Evolutionary conservation across 192 early-diverging fungal species (phyloP), one percentile per base, ranked within the genome.

Genomic region (Coemansia umbellata): DNA sequence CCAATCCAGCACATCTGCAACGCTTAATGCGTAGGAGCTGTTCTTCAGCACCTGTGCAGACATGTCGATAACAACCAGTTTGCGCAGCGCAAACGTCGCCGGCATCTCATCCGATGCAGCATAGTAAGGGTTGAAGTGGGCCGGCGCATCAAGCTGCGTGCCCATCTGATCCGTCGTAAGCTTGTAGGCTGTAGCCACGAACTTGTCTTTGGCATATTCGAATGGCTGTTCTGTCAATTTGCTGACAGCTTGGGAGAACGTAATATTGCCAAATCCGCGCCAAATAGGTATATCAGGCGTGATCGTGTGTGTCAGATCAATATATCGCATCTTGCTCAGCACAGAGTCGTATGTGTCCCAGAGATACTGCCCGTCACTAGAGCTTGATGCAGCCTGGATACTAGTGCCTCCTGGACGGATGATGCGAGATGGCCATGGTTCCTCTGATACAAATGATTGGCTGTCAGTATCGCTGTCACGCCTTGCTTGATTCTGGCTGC

Each of bases 141-240:
- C 72, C 7, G 78, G 78, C 23, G 78, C 62, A 17, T 80, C 78
- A 37, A 80, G 64, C 51, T 80, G 78, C 42, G 78, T 76, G 51
- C 78, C 78, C 64, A 75, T 59, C 64, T 80, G 78, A 42, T 79
- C 78, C 4, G 78, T 79, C 5, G 71, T 75, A 55, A 79, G 65
- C 50, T 47, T 62, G 51, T 79, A 79, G 1, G 72, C 73, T 13
- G 55, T 75, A 5, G 78, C 78, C 14, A 71, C 78, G 45, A 79
- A 79, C 36, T 32, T 39, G 41, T 79, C 63, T 10, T 52, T 53
- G 18, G 51, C 73, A 31, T 79, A 79, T 10, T 58, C 40, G 17
- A 75, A 79, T 35, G 60, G 55, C 47, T 66, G 48, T 23, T 67
- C 73, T 1, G 67, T 79, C 26, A 58, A 37, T 32, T 61, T 64